A percentile compares a stretch with the other conserved stretches of the same genome.
phyloP scores from a whole-genome alignment of 345 rosid genomes.

The Citropsis articulata region DNA sequence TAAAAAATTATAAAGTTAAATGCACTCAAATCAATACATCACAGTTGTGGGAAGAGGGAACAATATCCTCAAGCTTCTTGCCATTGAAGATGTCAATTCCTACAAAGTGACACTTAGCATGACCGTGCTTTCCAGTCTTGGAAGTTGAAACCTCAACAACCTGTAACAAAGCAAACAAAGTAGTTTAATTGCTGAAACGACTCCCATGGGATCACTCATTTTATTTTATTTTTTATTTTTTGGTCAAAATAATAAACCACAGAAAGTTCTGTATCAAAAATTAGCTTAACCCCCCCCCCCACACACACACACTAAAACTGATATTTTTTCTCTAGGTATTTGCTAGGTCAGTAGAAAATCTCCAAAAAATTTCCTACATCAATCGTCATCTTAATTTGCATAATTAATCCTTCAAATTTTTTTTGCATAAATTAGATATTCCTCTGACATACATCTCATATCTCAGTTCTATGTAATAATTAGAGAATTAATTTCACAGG shows the following conservation, averaged over 20 bases:
- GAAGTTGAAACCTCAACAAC: slow-evolving; percentile 87
- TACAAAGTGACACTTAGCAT: slow-evolving; percentile 87
- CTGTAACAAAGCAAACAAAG: slow-evolving; percentile 26
- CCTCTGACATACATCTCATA: neutral
- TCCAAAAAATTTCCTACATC: neutral
- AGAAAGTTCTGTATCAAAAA: no score
- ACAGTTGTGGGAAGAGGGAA: slow-evolving; percentile 83
- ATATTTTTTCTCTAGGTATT: no score
- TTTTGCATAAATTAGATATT: no score
- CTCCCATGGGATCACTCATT: no score
- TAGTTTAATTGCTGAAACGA: no score
- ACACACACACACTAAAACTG: no score
- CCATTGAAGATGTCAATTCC: slow-evolving; percentile 80
- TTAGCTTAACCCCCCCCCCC: no score
- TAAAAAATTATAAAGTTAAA: no score
- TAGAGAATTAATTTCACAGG: no score
- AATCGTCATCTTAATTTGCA: neutral
- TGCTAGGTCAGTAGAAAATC: neutral
- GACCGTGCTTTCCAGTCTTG: slow-evolving; percentile 86
- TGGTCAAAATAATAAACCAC: no score
- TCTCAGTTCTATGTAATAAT: neutral
- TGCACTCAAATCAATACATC: slow-evolving; percentile 37
- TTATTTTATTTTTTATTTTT: no score
- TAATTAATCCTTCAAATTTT: neutral
- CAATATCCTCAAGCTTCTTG: slow-evolving; percentile 85